Percentiles rank a stretch among this genome's conserved stretches.
phyloP scores from a whole-genome alignment of 345 rosid genomes.

The Citrus glauca region DNA sequence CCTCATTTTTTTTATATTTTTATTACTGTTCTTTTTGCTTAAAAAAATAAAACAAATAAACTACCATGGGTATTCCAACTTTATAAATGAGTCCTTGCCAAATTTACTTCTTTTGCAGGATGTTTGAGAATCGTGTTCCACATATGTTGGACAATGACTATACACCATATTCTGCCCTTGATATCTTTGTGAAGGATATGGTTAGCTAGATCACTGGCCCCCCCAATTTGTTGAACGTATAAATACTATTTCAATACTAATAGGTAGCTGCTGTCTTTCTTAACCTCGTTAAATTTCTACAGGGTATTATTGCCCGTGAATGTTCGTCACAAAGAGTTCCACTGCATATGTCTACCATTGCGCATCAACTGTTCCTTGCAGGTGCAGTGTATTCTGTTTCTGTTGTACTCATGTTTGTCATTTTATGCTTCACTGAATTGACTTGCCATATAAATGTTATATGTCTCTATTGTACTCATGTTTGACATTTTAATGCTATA shows the following conservation, averaged over 20 bases:
- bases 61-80: neutral
- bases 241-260: neutral
- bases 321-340: slow-evolving; percentile 69
- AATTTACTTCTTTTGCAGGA: slow-evolving; percentile 53
- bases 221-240: neutral
- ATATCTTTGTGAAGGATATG: slow-evolving; percentile 96
- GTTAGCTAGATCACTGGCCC: slow-evolving; percentile 35
- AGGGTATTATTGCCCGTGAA: slow-evolving; percentile 91
- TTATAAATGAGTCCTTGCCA: neutral
- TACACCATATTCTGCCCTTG: slow-evolving; percentile 91
- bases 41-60: neutral
- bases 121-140: slow-evolving; percentile 96
- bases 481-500: slow-evolving; percentile 1
- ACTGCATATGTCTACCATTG: slow-evolving; percentile 72
- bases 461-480: neutral
- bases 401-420: neutral
- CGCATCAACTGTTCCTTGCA: slow-evolving; percentile 81
- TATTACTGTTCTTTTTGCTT: neutral
- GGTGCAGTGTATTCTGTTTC: slow-evolving; percentile 37
- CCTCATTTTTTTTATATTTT: no score
- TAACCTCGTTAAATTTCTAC: slow-evolving; percentile 21
- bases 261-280: neutral
- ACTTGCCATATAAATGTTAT: neutral
- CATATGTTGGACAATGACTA: slow-evolving; percentile 95
- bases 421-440: neutral